Evolutionary conservation across 768 basidiomycete genomes (phyloP), one percentile per base, ranked within the genome.

Genomic region (Fistulinella prunicolor): DNA sequence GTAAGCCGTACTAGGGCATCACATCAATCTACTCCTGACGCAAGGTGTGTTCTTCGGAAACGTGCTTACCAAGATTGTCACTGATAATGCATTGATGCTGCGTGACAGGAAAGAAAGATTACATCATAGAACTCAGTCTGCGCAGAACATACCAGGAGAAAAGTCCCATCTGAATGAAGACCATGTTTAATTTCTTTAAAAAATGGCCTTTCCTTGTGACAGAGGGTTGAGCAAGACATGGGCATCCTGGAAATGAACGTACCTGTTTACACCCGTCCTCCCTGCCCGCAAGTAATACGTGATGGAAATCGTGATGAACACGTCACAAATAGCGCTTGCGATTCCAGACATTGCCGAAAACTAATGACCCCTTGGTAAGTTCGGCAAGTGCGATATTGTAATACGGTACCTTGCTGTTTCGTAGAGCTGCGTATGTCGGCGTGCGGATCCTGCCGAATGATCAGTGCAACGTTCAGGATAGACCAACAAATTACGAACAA

Each of bases 141-240:
- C 10, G 6, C 10, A n/a, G 22, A n/a, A 1, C 60, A 40, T 36
- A 61, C 59, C 42, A 53, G 4, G 53, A 48, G 19, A 61, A 38
- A 20, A 56, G n/a, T n/a, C 59, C 57, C 60, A 59, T 62, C 24
- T 62, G 44, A 4, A 59, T 20, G 34, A 61, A 58, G 2, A 61
- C 23, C 8, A 4, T 6, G 2, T 48, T 54, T 30, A 62, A 26
- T 30, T 21, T 41, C 38, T 38, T 48, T 49, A 63, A 47, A 19
- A 46, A 53, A 19, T 51, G 9, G 7, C 36, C 43, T 24, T 13
- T 45, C 29, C 53, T 59, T 30, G 22, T 9, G n/a, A n/a, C n/a
- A n/a, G 26, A 28, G 26, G 26, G 6, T 10, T 28, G 6, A 28
- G 26, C 10, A 10, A 10, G 26, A 28, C 26, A 28, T 6, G 10